phyloP scores from a whole-genome alignment of 140 eudicot species.

The Ambrosia hybrid region DNA sequence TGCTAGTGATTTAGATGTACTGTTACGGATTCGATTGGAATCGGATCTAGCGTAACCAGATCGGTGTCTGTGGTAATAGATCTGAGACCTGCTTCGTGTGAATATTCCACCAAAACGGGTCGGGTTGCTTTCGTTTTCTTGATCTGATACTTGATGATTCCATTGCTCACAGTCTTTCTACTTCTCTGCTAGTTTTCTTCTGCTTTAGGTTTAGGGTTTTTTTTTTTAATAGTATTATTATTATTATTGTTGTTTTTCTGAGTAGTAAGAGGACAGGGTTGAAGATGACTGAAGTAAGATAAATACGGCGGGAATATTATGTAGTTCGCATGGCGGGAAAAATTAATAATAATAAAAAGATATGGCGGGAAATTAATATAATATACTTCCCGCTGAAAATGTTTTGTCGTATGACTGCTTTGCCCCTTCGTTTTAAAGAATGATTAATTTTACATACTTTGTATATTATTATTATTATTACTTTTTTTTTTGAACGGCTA shows the following conservation, averaged over 20 bases:
- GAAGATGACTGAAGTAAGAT: constrained; percentile 17
- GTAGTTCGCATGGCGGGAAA: no score
- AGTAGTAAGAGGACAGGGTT: no score
- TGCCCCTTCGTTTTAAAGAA: neutral
- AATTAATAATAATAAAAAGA: no score
- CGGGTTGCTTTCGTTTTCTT: constrained; percentile 44
- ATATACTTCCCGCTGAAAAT: constrained; percentile 1
- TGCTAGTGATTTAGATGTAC: neutral
- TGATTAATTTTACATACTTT: neutral
- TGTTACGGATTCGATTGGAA: constrained; percentile 17
- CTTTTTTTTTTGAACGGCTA: no score
- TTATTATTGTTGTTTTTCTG: no score
- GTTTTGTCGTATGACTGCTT: neutral
- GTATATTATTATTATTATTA: no score
- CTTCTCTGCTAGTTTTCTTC: neutral
- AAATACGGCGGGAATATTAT: constrained; percentile 20
- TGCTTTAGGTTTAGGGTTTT: neutral
- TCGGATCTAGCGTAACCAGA: constrained; percentile 53
- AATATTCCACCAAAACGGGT: constrained; percentile 31
- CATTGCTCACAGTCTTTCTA: constrained; percentile 19
- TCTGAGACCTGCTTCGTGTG: constrained; percentile 57
- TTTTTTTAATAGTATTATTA: neutral
- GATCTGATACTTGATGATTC: constrained; percentile 28
- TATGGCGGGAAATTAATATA: constrained; percentile 18
- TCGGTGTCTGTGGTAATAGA: constrained; percentile 47